These are phyloP conservation scores for Naganishia vaughanmartiniae DNA, from an alignment of 768 basidiomycete genomes.

Conservation along the genomic window DNA sequence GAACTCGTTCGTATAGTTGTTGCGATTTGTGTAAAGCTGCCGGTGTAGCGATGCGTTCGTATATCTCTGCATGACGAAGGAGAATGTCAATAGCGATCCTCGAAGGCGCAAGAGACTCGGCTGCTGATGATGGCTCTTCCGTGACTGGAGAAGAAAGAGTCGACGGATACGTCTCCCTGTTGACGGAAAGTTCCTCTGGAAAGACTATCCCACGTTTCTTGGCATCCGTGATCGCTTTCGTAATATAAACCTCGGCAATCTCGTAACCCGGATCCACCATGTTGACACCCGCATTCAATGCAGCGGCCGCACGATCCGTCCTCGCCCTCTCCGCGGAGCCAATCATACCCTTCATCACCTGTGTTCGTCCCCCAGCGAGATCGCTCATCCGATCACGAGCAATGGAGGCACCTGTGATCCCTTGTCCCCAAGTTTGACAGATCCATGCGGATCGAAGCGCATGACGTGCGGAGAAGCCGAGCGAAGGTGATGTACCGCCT, in stretches of 20 bases:
- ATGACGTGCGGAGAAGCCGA: constrained; percentile 46
- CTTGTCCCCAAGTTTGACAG: constrained; percentile 44
- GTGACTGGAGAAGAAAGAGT: neutral
- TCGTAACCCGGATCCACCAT: constrained; percentile 44
- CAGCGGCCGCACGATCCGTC: neutral
- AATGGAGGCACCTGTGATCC: constrained; percentile 34
- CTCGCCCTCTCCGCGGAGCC: constrained; percentile 23
- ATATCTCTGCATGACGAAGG: constrained; percentile 45
- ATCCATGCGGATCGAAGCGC: constrained; percentile 48
- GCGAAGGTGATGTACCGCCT: constrained; percentile 43
- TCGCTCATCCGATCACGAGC: constrained; percentile 22
- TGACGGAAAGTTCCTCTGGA: constrained; percentile 37
- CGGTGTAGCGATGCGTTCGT: constrained; percentile 44
- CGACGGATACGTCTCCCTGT: constrained; percentile 12
- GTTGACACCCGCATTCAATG: constrained; percentile 22
- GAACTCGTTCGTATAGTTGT: constrained; percentile 45
- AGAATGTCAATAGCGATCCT: constrained; percentile 45
- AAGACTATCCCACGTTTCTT: constrained; percentile 38
- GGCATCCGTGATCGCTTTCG: constrained; percentile 43
- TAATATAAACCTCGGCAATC: constrained; percentile 46
- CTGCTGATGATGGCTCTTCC: neutral
- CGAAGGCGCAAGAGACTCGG: constrained; percentile 31
- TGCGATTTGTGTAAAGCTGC: constrained; percentile 39
- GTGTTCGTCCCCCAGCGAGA: constrained; percentile 34
- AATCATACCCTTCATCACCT: constrained; percentile 38